A percentile compares a stretch with the other conserved stretches of the same genome.
These are phyloP conservation scores for Saprolegnia diclina DNA, from an alignment of 352 stramenopile species.

Conservation along the genomic window DNA sequence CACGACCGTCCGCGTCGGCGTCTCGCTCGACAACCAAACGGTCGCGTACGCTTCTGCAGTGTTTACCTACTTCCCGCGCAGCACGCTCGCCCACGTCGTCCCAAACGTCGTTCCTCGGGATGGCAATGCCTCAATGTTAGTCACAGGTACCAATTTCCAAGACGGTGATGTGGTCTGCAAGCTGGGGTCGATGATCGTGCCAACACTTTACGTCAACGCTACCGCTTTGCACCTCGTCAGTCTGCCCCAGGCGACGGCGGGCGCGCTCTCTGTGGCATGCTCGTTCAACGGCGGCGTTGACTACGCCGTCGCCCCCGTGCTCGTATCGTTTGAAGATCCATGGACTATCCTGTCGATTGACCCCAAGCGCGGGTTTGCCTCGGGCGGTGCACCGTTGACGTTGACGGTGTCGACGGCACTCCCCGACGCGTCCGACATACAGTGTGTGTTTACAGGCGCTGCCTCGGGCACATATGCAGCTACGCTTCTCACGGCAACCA, in stretches of 20 bases:
- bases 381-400: background rate
- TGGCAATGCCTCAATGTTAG: constrained; percentile 27
- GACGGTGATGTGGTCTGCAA: constrained; percentile 31
- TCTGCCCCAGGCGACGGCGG: background rate
- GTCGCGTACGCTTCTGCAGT: constrained; percentile 15
- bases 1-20: constrained; percentile 22
- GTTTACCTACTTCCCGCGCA: constrained; percentile 34
- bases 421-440: background rate
- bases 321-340: background rate
- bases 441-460: background rate
- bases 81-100: constrained; percentile 22
- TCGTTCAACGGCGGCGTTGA: constrained; percentile 16
- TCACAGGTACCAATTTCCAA: constrained; percentile 38
- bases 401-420: background rate
- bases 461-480: background rate
- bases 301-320: background rate
- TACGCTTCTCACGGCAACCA: background rate
- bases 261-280: background rate
- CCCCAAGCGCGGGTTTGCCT: constrained; percentile 20
- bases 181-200: constrained; percentile 30
- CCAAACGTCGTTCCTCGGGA: constrained; percentile 31
- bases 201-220: constrained; percentile 22
- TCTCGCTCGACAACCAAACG: constrained; percentile 34
- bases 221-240: background rate
- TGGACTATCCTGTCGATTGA: background rate